These are phyloP conservation scores for Solioccasus polychromus DNA, from an alignment of 768 basidiomycete genomes.

Conservation along the genomic window DNA sequence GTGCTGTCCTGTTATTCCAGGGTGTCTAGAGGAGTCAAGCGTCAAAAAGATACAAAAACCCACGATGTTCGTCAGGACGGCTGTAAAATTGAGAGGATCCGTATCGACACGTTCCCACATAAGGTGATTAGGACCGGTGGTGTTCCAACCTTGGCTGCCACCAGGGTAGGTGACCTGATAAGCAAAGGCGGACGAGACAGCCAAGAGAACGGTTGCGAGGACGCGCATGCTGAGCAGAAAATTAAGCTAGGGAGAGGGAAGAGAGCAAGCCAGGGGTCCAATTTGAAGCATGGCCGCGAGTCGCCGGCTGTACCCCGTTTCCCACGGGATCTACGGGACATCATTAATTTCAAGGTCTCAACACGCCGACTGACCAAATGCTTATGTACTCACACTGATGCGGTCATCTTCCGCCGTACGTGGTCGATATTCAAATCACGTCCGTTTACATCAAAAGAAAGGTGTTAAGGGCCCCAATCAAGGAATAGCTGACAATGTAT, in stretches of 20 bases:
- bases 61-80: slow-evolving; percentile 64
- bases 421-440: background rate
- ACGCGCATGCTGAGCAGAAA: slow-evolving; percentile 40
- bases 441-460: slow-evolving; percentile 7
- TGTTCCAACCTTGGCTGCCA: slow-evolving; percentile 51
- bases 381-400: slow-evolving; percentile 6
- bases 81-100: slow-evolving; percentile 67
- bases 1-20: slow-evolving; percentile 33
- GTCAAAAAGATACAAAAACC: slow-evolving; percentile 8
- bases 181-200: slow-evolving; percentile 57
- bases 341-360: background rate
- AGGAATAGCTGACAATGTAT: slow-evolving; percentile 40
- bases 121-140: slow-evolving; percentile 49
- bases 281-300: background rate
- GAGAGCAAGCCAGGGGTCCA: slow-evolving; percentile 3
- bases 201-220: slow-evolving; percentile 42
- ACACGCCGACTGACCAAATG: background rate
- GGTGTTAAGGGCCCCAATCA: slow-evolving; percentile 7
- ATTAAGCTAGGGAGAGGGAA: background rate
- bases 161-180: slow-evolving; percentile 58
- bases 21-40: slow-evolving; percentile 3
- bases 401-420: background rate
- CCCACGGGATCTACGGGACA: slow-evolving; percentile 18
- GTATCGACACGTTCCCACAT: slow-evolving; percentile 64
- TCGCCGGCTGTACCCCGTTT: slow-evolving; percentile 13